Conservation (phyloP, 2,329 filamentous ascomycete genomes). For the Bipolaris victoriae region DNA sequence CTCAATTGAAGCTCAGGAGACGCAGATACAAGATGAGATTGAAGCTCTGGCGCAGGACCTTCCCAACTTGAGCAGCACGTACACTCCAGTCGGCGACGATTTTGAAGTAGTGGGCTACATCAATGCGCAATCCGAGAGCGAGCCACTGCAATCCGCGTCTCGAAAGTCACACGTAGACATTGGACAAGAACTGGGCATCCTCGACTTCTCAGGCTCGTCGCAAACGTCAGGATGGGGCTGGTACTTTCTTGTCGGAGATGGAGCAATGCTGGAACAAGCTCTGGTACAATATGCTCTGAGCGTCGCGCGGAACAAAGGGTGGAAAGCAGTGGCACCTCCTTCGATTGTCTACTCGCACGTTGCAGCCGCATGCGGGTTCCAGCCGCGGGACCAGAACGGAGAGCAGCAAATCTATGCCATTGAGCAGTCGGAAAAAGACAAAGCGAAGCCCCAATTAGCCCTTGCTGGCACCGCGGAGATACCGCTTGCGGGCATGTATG, state of each 20-base stretch:
- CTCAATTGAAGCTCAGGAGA: constrained; percentile 66
- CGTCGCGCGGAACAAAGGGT: constrained; percentile 74
- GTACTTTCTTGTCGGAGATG: constrained; percentile 95
- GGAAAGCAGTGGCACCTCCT: constrained; percentile 81
- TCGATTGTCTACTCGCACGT: constrained; percentile 93
- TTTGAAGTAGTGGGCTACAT: constrained; percentile 75
- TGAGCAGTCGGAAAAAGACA: constrained; percentile 69
- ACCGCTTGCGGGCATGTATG: constrained; percentile 88
- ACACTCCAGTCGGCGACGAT: constrained; percentile 74
- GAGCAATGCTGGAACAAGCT: constrained; percentile 91
- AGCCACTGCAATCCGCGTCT: constrained; percentile 48
- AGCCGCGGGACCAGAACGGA: constrained; percentile 85
- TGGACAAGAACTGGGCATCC: constrained; percentile 81
- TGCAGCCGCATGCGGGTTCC: constrained; percentile 89
- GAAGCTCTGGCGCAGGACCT: constrained; percentile 75
- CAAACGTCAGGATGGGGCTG: constrained; percentile 94
- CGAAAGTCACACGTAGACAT: constrained; percentile 85
- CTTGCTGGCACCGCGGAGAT: constrained; percentile 94
- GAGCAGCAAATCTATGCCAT: constrained; percentile 92
- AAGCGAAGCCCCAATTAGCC: constrained; percentile 68
- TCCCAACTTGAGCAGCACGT: constrained; percentile 81
- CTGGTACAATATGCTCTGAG: constrained; percentile 84
- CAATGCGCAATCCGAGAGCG: constrained; percentile 67
- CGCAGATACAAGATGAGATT: constrained; percentile 68
- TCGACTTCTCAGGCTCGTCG: constrained; percentile 84